Evolutionary conservation across 176 grass and related monocot genomes (phyloP).

Genomic region (Dendrocalamus sinicus): DNA sequence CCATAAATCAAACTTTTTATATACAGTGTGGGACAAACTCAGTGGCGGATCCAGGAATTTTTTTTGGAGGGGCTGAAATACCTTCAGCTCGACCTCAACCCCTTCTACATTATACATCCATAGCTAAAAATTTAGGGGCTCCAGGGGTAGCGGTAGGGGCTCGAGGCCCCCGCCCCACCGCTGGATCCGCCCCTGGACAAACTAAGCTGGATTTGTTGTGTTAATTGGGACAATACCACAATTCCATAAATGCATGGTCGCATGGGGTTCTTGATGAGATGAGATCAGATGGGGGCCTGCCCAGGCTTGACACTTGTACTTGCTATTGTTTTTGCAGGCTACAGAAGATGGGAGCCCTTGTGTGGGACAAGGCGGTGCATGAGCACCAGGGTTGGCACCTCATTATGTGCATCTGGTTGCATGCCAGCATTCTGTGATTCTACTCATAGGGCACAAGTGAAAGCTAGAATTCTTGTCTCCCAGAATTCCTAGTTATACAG

Average conservation of each 20-base stretch:
- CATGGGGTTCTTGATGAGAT: slow-evolving; percentile 22
- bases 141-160: too few relatives aligned
- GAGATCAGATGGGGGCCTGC: background rate
- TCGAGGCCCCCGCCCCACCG: too few relatives aligned
- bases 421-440: slow-evolving; percentile 56
- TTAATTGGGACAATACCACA: background rate
- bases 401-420: slow-evolving; percentile 83
- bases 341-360: slow-evolving; percentile 80
- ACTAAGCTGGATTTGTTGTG: background rate
- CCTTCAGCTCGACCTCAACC: too few relatives aligned
- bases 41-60: too few relatives aligned
- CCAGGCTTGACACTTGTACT: slow-evolving; percentile 26
- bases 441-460: background rate
- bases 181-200: too few relatives aligned
- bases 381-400: slow-evolving; percentile 81
- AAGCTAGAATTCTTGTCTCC: slow-evolving; percentile 2
- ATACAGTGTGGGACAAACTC: background rate
- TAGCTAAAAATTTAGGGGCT: too few relatives aligned
- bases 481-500: background rate
- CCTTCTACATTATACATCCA: too few relatives aligned
- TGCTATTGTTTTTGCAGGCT: slow-evolving; percentile 54
- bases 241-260: background rate
- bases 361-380: slow-evolving; percentile 87
- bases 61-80: too few relatives aligned
- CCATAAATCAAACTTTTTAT: too few relatives aligned